Base-by-base conservation (phyloP, 2,329 filamentous ascomycete genomes). In the Calonectria honghensis region DNA sequence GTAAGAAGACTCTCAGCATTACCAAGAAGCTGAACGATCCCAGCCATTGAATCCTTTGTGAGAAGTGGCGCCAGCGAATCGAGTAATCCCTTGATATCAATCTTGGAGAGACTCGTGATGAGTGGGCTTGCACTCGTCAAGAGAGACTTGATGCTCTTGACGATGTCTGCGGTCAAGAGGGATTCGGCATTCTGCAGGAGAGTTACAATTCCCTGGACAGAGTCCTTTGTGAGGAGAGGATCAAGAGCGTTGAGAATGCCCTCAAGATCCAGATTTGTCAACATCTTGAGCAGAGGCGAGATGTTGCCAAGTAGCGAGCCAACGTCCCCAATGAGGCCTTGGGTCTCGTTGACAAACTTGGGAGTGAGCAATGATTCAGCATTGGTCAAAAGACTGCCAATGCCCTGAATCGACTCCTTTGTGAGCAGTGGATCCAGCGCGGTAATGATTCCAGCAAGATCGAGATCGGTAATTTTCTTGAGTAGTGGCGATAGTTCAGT, bases 31-130 rank as follows among this genome's bases (percentile, higher is more conserved):
- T 48, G 45, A 13, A 48, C 45, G 20, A 48, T 48, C n/a, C 45
- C 45, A 6, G 13, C 24, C 45, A 48, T 48, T 48, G 45, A 48
- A 9, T 48, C 45, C n/a, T 48, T 48, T 13, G 45, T 48, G 7
- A 48, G 45, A 0, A 48, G n/a, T 0, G 83, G 80, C 57, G 73
- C 75, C 0, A 79, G 67, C 0, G 76, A 75, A 0, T 83, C 75
- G 0, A 86, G 66, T 0, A 86, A 69, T 7, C 80, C 81, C 70
- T 83, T 76, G 0, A 87, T 76, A 27, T 87, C 83, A 14, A 87
- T 76, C 24, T 84, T 80, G 14, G 81, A 71, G 0, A 84, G 61
- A 7, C 79, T 78, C 1, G 83, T 77, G 1, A 84, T 77, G 3
- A 81, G 68, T 2, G 77, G 77, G 0, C 74, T 48, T 6, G 37